Evolutionary conservation across 495 filamentous ascomycete genomes (phyloP), one percentile per base, ranked within the genome.

Genomic region (Astrothelium macrocarpum): DNA sequence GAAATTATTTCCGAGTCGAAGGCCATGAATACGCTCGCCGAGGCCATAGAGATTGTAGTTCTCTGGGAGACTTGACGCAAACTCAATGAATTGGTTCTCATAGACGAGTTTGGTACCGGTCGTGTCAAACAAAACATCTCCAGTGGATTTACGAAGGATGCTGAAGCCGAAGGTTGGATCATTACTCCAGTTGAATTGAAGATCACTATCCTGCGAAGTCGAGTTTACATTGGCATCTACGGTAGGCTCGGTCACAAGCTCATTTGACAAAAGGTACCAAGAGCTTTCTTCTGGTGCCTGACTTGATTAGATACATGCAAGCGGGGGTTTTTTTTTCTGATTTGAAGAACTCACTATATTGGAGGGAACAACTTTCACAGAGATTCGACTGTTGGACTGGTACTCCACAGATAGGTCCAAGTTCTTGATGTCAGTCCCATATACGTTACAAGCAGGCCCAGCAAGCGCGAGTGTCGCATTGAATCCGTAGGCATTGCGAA

Each of bases 41-140:
- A 87, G 72, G 9, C 84, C 83, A 65, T 85, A 87, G 31, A 87
- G 68, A 64, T 87, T 87, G 68, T 87, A 87, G 32, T 84, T 75
- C 49, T 79, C 74, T 0, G 84, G 85, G 39, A 87, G 63, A 59
- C 76, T 67, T 23, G 78, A 81, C 1, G 78, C 78, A 68, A 87
- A 85, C 63, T 87, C 85, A 26, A 86, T 78, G 67, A 86, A 87
- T 62, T 87, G 85, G 64, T 86, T 75, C 65, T 87, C 84, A 68
- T 79, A 87, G 0, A 87, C 80, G 42, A 87, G 65, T 3, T 79
- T 78, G 11, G 75, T 81, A 20, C 80, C 81, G n/a, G 72, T 71
- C 1, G 84, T 85, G 58, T 81, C 75, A 63, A 86, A 86, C 0
- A 87, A 66, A 0, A 78, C 75, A 70, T 87, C 84, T 2, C 80